Percentiles rank a stretch among this genome's conserved stretches.
Conservation (phyloP, 495 filamentous ascomycete species). For the Chaetomidium leptoderma region DNA sequence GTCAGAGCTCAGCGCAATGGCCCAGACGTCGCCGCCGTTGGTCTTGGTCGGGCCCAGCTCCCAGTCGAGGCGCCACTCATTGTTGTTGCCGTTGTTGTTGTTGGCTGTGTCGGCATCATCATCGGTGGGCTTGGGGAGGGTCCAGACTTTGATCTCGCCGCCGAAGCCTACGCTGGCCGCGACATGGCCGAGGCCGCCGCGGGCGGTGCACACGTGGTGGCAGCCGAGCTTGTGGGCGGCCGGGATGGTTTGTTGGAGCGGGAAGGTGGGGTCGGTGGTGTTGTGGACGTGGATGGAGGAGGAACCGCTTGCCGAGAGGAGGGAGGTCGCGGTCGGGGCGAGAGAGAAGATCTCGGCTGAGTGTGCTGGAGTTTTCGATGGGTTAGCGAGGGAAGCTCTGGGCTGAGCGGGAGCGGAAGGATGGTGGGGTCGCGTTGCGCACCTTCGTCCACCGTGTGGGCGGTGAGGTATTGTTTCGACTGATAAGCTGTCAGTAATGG, state of each 20-base stretch:
- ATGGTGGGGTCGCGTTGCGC: conserved; percentile 25
- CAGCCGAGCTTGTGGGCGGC: conserved; percentile 78
- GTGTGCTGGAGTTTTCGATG: conserved; percentile 57
- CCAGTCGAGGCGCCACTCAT: conserved; percentile 48
- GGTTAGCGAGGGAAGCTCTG: conserved; percentile 4
- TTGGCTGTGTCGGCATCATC: not conserved
- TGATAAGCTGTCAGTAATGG: conserved; percentile 31
- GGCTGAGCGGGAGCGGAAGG: not conserved
- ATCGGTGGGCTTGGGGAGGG: not conserved
- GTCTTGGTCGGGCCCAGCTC: conserved; percentile 35
- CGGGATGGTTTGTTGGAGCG: conserved; percentile 69
- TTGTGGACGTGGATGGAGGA: conserved; percentile 74
- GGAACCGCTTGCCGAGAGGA: conserved; percentile 79
- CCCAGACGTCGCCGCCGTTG: conserved; percentile 71
- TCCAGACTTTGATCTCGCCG: conserved; percentile 81
- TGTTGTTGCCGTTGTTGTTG: conserved; percentile 31
- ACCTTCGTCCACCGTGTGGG: conserved; percentile 86
- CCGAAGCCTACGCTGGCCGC: conserved; percentile 83
- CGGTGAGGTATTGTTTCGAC: conserved; percentile 97
- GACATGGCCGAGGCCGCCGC: conserved; percentile 53
- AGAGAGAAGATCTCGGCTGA: conserved; percentile 84
- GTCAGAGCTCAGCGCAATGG: conserved; percentile 74
- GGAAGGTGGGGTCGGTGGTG: conserved; percentile 62
- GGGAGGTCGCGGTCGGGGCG: conserved; percentile 68
- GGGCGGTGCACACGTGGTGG: conserved; percentile 76